Percentiles rank a stretch among this genome's conserved stretches.
Evolutionary conservation across 2,329 filamentous ascomycete genomes (phyloP).

Genomic region (Neofusicoccum sp.): DNA sequence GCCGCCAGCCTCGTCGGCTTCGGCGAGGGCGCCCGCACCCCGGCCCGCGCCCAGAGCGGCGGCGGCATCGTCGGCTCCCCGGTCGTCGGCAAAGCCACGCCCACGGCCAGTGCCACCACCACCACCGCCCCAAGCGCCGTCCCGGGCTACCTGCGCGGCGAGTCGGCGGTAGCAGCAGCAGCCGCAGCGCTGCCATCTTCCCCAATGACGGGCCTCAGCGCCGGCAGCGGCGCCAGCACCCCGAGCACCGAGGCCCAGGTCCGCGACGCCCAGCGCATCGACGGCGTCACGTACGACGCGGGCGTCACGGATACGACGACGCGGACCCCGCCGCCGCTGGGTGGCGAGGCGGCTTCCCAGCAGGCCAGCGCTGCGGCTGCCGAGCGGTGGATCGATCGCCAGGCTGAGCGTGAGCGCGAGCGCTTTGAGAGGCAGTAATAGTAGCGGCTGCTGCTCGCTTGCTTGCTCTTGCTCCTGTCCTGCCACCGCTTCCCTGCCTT

Average conservation of each 20-base stretch:
- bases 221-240: slow-evolving; percentile 29
- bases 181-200: slow-evolving; percentile 24
- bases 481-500: neutral
- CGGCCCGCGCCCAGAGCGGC: slow-evolving; percentile 50
- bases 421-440: neutral
- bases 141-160: slow-evolving; percentile 8
- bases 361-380: slow-evolving; percentile 7
- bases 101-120: slow-evolving; percentile 26
- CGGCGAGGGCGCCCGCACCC: slow-evolving; percentile 75
- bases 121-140: slow-evolving; percentile 19
- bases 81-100: slow-evolving; percentile 55
- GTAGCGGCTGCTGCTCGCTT: neutral
- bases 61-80: slow-evolving; percentile 79
- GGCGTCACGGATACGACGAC: slow-evolving; percentile 41
- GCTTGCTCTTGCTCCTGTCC: neutral
- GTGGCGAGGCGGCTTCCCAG: neutral
- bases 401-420: slow-evolving; percentile 8
- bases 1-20: slow-evolving; percentile 85
- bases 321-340: slow-evolving; percentile 29
- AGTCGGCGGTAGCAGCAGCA: slow-evolving; percentile 23
- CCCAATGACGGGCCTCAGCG: slow-evolving; percentile 33
- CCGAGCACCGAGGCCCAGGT: slow-evolving; percentile 36
- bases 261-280: slow-evolving; percentile 43
- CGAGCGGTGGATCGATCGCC: slow-evolving; percentile 16
- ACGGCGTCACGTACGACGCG: slow-evolving; percentile 47